Conservation (phyloP, 2,329 filamentous ascomycete species). For the Fusarium cicatricum region DNA sequence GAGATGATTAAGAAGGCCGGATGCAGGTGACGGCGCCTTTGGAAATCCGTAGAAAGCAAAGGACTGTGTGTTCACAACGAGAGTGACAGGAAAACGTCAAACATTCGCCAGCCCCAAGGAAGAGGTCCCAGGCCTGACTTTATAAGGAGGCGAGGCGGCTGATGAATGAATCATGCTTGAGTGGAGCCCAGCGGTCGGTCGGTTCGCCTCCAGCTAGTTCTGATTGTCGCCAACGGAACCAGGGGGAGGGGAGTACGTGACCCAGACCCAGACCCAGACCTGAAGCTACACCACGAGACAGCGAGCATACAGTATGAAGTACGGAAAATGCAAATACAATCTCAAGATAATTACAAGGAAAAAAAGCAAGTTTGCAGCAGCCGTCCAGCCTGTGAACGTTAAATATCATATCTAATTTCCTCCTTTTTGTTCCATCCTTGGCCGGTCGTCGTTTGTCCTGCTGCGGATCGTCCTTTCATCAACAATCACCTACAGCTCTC, state of each 20-base stretch:
- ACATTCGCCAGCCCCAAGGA: background rate
- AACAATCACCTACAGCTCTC: too few species aligned
- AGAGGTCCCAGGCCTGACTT: slow-evolving; percentile 30
- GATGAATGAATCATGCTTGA: slow-evolving; percentile 44
- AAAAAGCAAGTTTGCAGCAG: slow-evolving; percentile 22
- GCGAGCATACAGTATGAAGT: slow-evolving; percentile 33
- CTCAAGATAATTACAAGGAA: slow-evolving; percentile 10
- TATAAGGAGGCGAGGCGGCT: slow-evolving; percentile 42
- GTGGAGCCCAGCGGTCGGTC: slow-evolving; percentile 38
- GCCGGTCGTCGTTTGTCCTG: too few species aligned
- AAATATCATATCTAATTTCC: too few species aligned
- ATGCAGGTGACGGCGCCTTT: slow-evolving; percentile 27
- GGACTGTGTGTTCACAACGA: slow-evolving; percentile 29
- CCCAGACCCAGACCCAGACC: slow-evolving; percentile 6
- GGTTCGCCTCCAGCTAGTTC: slow-evolving; percentile 39
- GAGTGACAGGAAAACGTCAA: slow-evolving; percentile 23
- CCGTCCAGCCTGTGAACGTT: background rate
- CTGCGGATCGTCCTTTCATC: too few species aligned
- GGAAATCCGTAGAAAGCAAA: slow-evolving; percentile 22
- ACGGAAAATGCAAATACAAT: background rate
- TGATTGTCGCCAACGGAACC: slow-evolving; percentile 9
- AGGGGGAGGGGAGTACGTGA: slow-evolving; percentile 22
- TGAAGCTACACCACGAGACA: slow-evolving; percentile 1
- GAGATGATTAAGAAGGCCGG: slow-evolving; percentile 1
- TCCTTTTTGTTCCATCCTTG: too few species aligned